Evolutionary conservation across 2,329 filamentous ascomycete genomes (phyloP).

Genomic region (Dothistroma pini): DNA sequence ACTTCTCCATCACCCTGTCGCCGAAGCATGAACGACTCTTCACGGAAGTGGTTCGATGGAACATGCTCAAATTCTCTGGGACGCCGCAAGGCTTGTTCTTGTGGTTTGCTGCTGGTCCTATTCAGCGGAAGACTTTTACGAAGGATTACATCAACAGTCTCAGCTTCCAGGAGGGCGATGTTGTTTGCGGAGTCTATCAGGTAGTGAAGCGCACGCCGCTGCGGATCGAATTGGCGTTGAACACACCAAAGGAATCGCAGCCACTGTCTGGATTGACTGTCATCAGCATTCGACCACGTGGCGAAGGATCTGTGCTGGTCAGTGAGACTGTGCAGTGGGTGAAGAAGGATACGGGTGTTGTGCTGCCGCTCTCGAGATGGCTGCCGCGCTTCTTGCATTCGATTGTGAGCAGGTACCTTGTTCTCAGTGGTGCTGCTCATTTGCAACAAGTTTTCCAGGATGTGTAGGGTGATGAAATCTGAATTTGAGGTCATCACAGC

Average conservation of each 20-base stretch:
- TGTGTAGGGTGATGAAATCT: background rate
- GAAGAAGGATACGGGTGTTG: slow-evolving; percentile 12
- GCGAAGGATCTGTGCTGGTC: slow-evolving; percentile 18
- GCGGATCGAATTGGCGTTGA: slow-evolving; percentile 17
- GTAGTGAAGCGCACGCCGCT: slow-evolving; percentile 20
- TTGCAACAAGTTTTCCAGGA: slow-evolving; percentile 8
- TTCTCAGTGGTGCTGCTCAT: slow-evolving; percentile 15
- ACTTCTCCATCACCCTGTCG: slow-evolving; percentile 12
- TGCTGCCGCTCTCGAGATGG: slow-evolving; percentile 21
- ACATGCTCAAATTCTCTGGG: slow-evolving; percentile 18
- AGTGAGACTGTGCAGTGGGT: slow-evolving; percentile 26
- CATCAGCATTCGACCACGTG: slow-evolving; percentile 18
- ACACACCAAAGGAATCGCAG: background rate
- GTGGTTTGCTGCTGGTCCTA: slow-evolving; percentile 12
- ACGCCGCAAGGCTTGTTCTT: slow-evolving; percentile 18
- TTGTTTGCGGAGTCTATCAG: slow-evolving; percentile 22
- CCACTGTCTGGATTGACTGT: slow-evolving; percentile 16
- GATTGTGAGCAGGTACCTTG: slow-evolving; percentile 14
- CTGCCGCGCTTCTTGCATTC: slow-evolving; percentile 18
- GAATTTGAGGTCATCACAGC: background rate
- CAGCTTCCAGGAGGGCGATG: slow-evolving; percentile 21
- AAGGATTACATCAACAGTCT: slow-evolving; percentile 19
- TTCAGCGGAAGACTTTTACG: slow-evolving; percentile 18
- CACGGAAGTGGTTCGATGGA: slow-evolving; percentile 20
- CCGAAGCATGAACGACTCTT: slow-evolving; percentile 18